Conservation (phyloP, 495 filamentous ascomycete species). For the Aspergillus sparsus region DNA sequence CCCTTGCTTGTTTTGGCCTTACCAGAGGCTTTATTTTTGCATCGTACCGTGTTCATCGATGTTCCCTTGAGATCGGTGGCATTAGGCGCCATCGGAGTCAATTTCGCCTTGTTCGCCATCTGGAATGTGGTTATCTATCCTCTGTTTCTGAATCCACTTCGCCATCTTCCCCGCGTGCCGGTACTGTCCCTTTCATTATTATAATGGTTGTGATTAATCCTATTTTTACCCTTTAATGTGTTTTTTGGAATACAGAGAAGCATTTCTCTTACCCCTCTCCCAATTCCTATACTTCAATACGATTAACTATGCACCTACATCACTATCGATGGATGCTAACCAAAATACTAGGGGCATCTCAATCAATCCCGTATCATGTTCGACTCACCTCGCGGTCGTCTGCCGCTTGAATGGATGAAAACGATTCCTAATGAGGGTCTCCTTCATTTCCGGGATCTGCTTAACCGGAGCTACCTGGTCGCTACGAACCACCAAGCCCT, state of each 20-base stretch:
- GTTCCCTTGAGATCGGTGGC: constrained; percentile 28
- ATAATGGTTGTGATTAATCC: no score
- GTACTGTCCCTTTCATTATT: constrained; percentile 34
- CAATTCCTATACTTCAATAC: no score
- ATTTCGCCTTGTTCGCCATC: constrained; percentile 30
- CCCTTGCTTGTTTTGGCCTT: constrained; percentile 29
- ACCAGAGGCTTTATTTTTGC: constrained; percentile 35
- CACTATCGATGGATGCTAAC: neutral
- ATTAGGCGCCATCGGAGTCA: constrained; percentile 28
- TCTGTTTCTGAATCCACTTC: constrained; percentile 68
- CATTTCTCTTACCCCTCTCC: no score
- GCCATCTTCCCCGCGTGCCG: constrained; percentile 59
- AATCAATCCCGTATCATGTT: constrained; percentile 61
- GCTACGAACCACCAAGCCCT: constrained; percentile 49
- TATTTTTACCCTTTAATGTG: no score
- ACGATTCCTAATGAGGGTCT: constrained; percentile 82
- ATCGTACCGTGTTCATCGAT: constrained; percentile 32
- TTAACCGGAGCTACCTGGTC: constrained; percentile 38
- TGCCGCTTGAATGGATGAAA: constrained; percentile 67
- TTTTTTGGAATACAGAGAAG: no score
- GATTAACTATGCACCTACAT: no score
- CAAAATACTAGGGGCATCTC: constrained; percentile 43
- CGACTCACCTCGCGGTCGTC: constrained; percentile 59
- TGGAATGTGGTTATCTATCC: constrained; percentile 68
- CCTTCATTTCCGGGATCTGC: constrained; percentile 66